These are phyloP conservation scores for Ceratobasidium sp. DNA, from an alignment of 1,284 basidiomycete genomes.

Conservation along the genomic window DNA sequence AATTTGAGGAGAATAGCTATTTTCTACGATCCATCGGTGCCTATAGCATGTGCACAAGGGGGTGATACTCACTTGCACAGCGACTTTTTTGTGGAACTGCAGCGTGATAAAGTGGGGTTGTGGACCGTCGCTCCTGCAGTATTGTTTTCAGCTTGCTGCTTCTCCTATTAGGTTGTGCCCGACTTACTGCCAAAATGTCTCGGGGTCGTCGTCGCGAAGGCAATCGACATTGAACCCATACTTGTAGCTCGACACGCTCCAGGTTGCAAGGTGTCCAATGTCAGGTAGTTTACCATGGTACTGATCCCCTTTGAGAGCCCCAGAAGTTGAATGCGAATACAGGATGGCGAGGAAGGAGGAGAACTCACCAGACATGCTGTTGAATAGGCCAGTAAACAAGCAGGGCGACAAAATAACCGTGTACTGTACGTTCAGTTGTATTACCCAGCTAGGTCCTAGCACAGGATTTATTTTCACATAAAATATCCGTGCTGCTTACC, in stretches of 20 bases:
- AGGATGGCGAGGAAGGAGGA: too few relatives aligned
- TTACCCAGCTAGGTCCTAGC: neutral
- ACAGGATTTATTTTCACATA: neutral
- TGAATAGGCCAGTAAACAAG: neutral
- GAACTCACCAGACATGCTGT: neutral
- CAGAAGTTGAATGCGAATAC: neutral
- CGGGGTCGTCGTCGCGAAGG: conserved; percentile 84
- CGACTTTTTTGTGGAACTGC: conserved; percentile 89
- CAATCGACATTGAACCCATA: conserved; percentile 96
- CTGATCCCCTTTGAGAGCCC: conserved; percentile 9
- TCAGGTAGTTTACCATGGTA: conserved; percentile 58
- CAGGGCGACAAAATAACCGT: neutral
- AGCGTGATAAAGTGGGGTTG: conserved; percentile 96
- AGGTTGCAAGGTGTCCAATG: conserved; percentile 83
- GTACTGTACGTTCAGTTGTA: neutral
- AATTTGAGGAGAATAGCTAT: conserved; percentile 89
- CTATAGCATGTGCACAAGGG: conserved; percentile 15
- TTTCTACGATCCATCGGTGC: conserved; percentile 64
- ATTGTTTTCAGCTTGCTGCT: neutral
- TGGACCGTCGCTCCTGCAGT: conserved; percentile 80
- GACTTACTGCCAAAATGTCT: conserved; percentile 97
- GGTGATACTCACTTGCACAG: conserved; percentile 72
- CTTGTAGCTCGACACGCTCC: conserved; percentile 98
- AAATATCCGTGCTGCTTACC: neutral
- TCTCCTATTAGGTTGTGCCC: neutral